Evolutionary conservation across 2,329 filamentous ascomycete species (phyloP).

Genomic region (Myrmaecium sp.): DNA sequence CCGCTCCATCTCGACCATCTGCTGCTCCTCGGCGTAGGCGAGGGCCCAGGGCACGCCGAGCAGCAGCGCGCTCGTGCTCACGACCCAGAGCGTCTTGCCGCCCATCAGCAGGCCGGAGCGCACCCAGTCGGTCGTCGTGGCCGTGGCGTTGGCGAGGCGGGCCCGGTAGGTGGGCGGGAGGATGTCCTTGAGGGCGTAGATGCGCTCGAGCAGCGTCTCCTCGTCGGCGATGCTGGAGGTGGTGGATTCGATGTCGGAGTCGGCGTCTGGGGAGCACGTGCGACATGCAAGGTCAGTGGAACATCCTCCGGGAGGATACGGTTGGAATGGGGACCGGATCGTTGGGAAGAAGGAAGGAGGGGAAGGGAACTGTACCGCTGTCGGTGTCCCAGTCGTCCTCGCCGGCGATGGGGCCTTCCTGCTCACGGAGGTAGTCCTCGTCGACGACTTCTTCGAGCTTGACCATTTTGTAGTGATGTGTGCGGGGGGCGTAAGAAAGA

Average conservation of each 20-base stretch:
- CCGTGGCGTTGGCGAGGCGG: constrained; percentile 23
- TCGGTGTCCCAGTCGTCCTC: constrained; percentile 81
- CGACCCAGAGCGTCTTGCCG: constrained; percentile 78
- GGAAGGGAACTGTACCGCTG: constrained; percentile 46
- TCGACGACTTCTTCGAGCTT: constrained; percentile 94
- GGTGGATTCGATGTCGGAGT: constrained; percentile 58
- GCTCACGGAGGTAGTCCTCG: constrained; percentile 70
- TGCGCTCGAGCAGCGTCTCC: constrained; percentile 24
- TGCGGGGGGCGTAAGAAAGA: background rate
- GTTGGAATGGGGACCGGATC: background rate
- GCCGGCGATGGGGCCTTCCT: constrained; percentile 47
- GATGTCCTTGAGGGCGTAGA: constrained; percentile 28
- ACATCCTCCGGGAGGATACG: background rate
- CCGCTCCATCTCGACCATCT: constrained; percentile 92
- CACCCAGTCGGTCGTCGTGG: constrained; percentile 38
- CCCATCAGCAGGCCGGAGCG: constrained; percentile 49
- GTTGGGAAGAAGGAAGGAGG: constrained; percentile 3
- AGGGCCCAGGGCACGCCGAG: constrained; percentile 87
- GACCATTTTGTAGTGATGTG: constrained; percentile 52
- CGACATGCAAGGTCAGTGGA: too few relatives aligned
- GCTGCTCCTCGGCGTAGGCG: constrained; percentile 88
- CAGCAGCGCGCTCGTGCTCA: constrained; percentile 77
- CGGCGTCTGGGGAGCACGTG: constrained; percentile 46
- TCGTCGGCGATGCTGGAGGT: constrained; percentile 28
- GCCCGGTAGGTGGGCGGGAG: constrained; percentile 27